A percentile compares a stretch with the other conserved stretches of the same genome.
Conservation (phyloP, 2,329 filamentous ascomycete genomes). For the Colletotrichum viniferum region DNA sequence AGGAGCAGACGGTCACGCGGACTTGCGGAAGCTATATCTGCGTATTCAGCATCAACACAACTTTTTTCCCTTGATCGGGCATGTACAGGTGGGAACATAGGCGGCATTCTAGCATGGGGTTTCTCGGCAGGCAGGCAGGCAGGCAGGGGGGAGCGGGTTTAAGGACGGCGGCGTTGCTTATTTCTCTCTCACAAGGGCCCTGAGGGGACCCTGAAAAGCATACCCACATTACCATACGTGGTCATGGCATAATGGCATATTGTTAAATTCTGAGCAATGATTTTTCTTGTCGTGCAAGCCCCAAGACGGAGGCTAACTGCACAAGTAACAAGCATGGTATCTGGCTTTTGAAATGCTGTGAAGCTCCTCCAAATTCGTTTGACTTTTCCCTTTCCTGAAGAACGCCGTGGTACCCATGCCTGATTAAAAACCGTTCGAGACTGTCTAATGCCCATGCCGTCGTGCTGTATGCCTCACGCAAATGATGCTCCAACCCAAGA, state of each 20-base stretch:
- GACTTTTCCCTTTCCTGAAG: not conserved
- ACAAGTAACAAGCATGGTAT: not conserved
- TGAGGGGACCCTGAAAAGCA: not conserved
- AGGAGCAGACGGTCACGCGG: not conserved
- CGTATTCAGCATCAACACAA: not conserved
- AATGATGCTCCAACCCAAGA: not conserved
- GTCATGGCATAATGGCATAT: not conserved
- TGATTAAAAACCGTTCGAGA: not conserved
- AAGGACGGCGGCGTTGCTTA: not conserved
- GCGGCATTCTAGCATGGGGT: not conserved
- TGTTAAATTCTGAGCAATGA: not conserved
- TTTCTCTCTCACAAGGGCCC: not conserved
- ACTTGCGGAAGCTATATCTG: not conserved
- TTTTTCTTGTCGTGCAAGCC: not conserved
- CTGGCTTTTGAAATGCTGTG: not conserved
- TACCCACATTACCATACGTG: not conserved
- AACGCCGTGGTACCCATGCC: constrained; percentile 12
- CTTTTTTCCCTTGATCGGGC: not conserved
- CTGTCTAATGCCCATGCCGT: not conserved
- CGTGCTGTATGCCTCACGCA: not conserved
- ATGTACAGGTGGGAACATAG: not conserved
- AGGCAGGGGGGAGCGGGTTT: not conserved
- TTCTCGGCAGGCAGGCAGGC: not conserved
- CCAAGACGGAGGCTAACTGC: not conserved
- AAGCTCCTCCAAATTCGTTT: not conserved